Base-by-base conservation (phyloP, 495 filamentous ascomycete species). In the Aspergillus egyptiacus region DNA sequence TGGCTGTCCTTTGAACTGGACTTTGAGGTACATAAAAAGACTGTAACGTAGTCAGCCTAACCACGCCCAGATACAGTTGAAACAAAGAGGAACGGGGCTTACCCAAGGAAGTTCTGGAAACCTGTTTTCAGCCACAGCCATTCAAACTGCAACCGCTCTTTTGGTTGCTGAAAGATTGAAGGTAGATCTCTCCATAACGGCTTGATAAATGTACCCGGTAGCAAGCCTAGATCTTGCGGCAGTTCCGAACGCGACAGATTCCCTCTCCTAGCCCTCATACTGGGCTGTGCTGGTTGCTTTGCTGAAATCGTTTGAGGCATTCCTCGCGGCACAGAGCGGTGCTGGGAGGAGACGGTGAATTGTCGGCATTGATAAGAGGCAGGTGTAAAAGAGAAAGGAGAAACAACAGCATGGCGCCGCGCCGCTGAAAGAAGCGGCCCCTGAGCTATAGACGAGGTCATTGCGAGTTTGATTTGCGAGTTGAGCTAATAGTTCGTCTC, bases 161-260 rank as follows among this genome's bases (percentile, higher is more conserved):
- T 50, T 20, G 76, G 79, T 6, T 64, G 51, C 7, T 54, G 32
- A 61, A 83, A 76, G 33, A 83, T 53, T 4, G 78, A 78, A 8
- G 82, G 80, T 54, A 75, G 63, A 42, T 81, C 77, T 27, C 56
- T 59, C 65, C 77, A 73, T 10, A 74, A 64, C n/a, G 80, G 81
- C 63, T 70, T 72, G 17, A 85, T 67, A 52, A 81, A 83, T 5
- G 82, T 84, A 55, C 78, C 73, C 27, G 63, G 62, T 37, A 82
- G 60, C 14, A 82, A 32, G 14, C 79, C 79, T 27, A 81, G 57
- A 61, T 83, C 80, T 47, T 72, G 67, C 5, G 69, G 71, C 19
- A 75, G 23, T 10, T 68, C 57, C 1, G 51, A 19, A 7, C 47
- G 47, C 9, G 51, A 33, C 17, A 65, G 40, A 11, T 64, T 58